Evolutionary conservation across 2,329 filamentous ascomycete species (phyloP).

Genomic region (Plectosphaerella sp.): DNA sequence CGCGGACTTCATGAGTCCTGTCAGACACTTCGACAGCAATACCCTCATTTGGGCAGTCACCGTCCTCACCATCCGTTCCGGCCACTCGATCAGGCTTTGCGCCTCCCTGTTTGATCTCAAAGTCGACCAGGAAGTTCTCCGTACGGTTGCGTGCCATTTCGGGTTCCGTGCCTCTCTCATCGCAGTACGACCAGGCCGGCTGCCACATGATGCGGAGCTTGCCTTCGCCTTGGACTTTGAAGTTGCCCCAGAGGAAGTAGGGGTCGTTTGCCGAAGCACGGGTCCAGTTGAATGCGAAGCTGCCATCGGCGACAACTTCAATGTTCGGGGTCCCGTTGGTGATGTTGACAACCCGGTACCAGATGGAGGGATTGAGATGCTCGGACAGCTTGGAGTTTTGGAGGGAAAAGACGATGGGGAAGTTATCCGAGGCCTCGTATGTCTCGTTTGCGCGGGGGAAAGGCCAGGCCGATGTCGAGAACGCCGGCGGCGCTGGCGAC

Average conservation of each 20-base stretch:
- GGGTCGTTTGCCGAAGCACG: slow-evolving; percentile 3
- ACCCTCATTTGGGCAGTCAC: slow-evolving; percentile 4
- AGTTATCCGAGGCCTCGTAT: slow-evolving; percentile 16
- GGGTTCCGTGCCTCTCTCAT: slow-evolving; percentile 4
- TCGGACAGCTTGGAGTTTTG: slow-evolving; percentile 16
- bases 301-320: background rate
- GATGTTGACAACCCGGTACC: slow-evolving; percentile 3
- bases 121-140: slow-evolving; percentile 5
- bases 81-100: slow-evolving; percentile 9
- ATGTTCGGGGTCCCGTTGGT: slow-evolving; percentile 1
- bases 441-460: slow-evolving; percentile 24
- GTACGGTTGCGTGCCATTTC: slow-evolving; percentile 2
- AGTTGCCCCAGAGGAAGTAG: slow-evolving; percentile 6
- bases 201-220: slow-evolving; percentile 4
- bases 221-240: slow-evolving; percentile 8
- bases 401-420: slow-evolving; percentile 22
- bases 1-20: slow-evolving; percentile 4
- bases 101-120: slow-evolving; percentile 11
- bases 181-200: slow-evolving; percentile 5
- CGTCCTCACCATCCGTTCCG: slow-evolving; percentile 2
- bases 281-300: slow-evolving; percentile 1
- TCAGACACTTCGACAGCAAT: slow-evolving; percentile 9
- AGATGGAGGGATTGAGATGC: slow-evolving; percentile 8
- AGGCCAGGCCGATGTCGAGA: slow-evolving; percentile 21
- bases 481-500: slow-evolving; percentile 6